Evolutionary conservation across 768 basidiomycete genomes (phyloP).

Genomic region (Boletus barrowsii): DNA sequence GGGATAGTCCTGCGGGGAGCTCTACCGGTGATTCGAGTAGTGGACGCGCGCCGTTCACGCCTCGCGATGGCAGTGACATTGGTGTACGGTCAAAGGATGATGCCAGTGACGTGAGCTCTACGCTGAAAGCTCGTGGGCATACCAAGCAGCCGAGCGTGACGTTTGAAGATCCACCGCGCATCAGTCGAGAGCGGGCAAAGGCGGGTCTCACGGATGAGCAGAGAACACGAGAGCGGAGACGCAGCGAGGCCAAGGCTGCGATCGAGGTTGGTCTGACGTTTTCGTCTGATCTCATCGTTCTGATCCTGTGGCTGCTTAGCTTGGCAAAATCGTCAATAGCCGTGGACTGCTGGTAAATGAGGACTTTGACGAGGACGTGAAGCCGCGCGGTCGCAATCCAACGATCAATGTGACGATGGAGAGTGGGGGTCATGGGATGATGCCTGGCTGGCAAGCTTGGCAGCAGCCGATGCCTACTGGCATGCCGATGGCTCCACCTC

Average conservation of each 20-base stretch:
- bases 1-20: constrained; percentile 71
- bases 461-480: constrained; percentile 27
- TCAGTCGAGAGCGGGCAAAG: constrained; percentile 32
- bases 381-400: constrained; percentile 11
- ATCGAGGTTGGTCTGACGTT: constrained; percentile 59
- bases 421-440: constrained; percentile 22
- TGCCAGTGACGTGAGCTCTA: constrained; percentile 24
- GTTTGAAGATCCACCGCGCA: constrained; percentile 53
- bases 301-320: constrained; percentile 40
- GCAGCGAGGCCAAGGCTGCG: constrained; percentile 81
- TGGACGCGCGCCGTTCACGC: constrained; percentile 71
- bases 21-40: constrained; percentile 85
- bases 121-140: constrained; percentile 34
- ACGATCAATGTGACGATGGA: constrained; percentile 40
- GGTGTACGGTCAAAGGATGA: constrained; percentile 22
- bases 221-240: constrained; percentile 67
- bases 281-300: background rate
- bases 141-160: constrained; percentile 62
- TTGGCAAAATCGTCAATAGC: constrained; percentile 87
- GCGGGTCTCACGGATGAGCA: constrained; percentile 40
- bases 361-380: constrained; percentile 43
- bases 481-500: constrained; percentile 38
- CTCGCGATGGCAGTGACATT: constrained; percentile 72
- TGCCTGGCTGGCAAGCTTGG: constrained; percentile 37
- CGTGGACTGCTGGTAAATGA: constrained; percentile 59